Evolutionary conservation across 495 filamentous ascomycete genomes (phyloP).

Genomic region (Glonium stellatum): DNA sequence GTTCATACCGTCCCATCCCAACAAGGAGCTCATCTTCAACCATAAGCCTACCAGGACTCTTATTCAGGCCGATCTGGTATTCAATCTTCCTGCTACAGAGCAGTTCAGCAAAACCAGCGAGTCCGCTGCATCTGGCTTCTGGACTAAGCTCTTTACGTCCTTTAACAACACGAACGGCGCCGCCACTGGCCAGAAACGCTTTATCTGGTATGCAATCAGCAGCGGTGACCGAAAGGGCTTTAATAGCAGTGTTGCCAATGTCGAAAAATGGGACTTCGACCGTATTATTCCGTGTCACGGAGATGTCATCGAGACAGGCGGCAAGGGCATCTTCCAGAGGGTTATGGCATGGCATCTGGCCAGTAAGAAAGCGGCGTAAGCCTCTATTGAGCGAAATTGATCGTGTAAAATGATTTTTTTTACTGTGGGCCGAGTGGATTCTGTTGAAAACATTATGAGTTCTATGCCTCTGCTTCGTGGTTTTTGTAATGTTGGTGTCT

Average conservation of each 20-base stretch:
- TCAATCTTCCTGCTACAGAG: conserved; percentile 83
- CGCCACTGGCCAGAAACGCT: conserved; percentile 68
- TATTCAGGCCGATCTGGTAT: conserved; percentile 87
- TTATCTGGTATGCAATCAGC: conserved; percentile 73
- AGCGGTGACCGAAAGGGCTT: conserved; percentile 58
- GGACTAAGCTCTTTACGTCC: conserved; percentile 55
- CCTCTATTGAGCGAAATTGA: too few species aligned
- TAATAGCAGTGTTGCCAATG: conserved; percentile 57
- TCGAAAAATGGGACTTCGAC: conserved; percentile 78
- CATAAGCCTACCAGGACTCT: conserved; percentile 74
- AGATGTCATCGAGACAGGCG: conserved; percentile 73
- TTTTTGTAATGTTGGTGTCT: too few species aligned
- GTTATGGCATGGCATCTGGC: conserved; percentile 81
- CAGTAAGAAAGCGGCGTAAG: conserved; percentile 37
- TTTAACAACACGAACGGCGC: conserved; percentile 56
- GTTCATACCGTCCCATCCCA: conserved; percentile 70
- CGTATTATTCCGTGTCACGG: conserved; percentile 90
- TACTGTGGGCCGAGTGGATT: too few species aligned
- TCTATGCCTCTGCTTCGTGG: too few species aligned
- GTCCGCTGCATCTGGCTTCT: conserved; percentile 47
- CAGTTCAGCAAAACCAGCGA: conserved; percentile 67
- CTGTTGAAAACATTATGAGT: too few species aligned
- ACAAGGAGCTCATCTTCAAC: conserved; percentile 79
- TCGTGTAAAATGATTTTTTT: too few species aligned
- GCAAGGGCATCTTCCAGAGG: conserved; percentile 69